phyloP scores from a whole-genome alignment of 169 alveolate species.

The Babesia divergens region DNA sequence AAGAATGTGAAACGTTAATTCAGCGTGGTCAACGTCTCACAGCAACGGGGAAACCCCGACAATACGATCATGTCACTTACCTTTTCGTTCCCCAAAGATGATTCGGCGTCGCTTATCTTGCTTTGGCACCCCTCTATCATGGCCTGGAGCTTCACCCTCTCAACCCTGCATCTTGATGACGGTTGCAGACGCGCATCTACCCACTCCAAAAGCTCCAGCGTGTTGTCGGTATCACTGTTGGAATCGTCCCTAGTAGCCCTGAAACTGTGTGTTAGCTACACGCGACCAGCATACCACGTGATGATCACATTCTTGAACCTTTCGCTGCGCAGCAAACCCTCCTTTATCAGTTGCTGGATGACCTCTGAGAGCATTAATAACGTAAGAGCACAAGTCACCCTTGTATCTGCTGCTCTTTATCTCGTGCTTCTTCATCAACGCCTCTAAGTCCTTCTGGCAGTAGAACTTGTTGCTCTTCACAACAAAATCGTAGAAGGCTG shows the following conservation, averaged over 20 bases:
- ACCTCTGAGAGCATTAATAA: background rate
- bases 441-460: constrained; percentile 1
- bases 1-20: too few species aligned
- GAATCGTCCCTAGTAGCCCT: background rate
- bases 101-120: background rate
- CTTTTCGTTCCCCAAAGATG: background rate
- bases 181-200: too few species aligned
- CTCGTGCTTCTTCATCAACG: background rate
- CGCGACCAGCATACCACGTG: background rate
- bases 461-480: background rate
- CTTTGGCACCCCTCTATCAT: background rate
- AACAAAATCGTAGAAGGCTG: background rate
- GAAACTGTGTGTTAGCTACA: background rate
- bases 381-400: background rate
- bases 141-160: background rate
- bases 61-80: background rate
- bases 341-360: background rate
- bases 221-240: background rate
- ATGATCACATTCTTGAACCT: background rate
- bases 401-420: background rate
- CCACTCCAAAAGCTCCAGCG: background rate
- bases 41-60: too few species aligned
- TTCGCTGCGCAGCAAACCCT: constrained; percentile 2
- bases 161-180: background rate
- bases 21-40: too few species aligned